Conservation (phyloP, 2,329 filamentous ascomycete genomes). For the Celoporthe dispersa region DNA sequence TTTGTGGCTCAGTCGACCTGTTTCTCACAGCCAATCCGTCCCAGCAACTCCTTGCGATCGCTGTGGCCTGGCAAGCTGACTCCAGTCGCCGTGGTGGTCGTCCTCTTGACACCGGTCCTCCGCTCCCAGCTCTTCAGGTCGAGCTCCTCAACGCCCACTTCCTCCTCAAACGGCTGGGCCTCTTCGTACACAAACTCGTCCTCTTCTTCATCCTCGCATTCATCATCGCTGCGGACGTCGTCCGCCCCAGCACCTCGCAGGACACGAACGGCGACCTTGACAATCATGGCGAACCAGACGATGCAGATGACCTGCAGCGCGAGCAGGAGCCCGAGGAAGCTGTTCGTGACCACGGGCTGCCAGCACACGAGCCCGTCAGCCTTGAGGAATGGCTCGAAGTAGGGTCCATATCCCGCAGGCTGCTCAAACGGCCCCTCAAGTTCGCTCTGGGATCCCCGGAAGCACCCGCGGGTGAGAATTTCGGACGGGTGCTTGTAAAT, state of each 20-base stretch:
- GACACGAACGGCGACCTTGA: constrained; percentile 80
- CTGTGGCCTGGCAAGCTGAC: constrained; percentile 73
- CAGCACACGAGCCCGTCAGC: constrained; percentile 79
- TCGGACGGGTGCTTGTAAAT: constrained; percentile 69
- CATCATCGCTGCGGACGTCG: constrained; percentile 85
- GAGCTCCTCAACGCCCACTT: constrained; percentile 74
- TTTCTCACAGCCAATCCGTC: constrained; percentile 83
- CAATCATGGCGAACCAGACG: constrained; percentile 87
- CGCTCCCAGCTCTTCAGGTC: constrained; percentile 69
- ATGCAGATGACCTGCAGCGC: constrained; percentile 80
- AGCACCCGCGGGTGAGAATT: constrained; percentile 73
- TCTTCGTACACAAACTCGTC: constrained; percentile 60
- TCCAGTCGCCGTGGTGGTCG: constrained; percentile 52
- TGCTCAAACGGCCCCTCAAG: constrained; percentile 57
- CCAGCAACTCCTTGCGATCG: constrained; percentile 79
- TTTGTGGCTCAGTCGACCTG: constrained; percentile 54
- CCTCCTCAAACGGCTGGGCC: constrained; percentile 67
- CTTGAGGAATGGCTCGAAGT: constrained; percentile 76
- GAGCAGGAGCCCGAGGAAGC: constrained; percentile 77
- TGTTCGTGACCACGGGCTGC: constrained; percentile 72
- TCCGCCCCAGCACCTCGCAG: constrained; percentile 78
- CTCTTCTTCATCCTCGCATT: constrained; percentile 65
- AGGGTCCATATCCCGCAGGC: constrained; percentile 57
- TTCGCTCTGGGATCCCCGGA: constrained; percentile 59
- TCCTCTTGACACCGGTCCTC: constrained; percentile 58